These are phyloP conservation scores for Musa beccarii DNA, from an alignment of 176 grass and related monocot species.

Conservation along the genomic window DNA sequence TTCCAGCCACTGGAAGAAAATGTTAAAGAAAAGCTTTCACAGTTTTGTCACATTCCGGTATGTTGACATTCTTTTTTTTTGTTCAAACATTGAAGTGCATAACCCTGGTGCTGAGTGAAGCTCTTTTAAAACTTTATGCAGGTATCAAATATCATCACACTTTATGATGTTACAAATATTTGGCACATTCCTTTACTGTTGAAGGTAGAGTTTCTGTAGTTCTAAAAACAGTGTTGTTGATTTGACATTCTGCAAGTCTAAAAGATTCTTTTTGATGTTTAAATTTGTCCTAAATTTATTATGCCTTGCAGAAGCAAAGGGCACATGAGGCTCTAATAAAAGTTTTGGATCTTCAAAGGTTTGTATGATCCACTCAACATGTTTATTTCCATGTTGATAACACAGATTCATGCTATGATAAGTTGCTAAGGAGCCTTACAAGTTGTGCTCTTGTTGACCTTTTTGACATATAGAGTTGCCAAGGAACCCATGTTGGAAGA, in stretches of 20 bases:
- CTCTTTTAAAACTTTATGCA: slow-evolving; percentile 29
- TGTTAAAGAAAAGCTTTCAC: slow-evolving; percentile 83
- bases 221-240: too few relatives aligned
- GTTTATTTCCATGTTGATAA: neutral
- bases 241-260: neutral
- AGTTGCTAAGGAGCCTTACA: neutral
- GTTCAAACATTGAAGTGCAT: neutral
- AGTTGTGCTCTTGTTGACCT: neutral
- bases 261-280: neutral
- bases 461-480: neutral
- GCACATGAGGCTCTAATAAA: slow-evolving; percentile 89
- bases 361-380: neutral
- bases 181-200: slow-evolving; percentile 93
- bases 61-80: neutral
- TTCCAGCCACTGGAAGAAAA: slow-evolving; percentile 59
- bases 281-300: neutral
- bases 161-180: slow-evolving; percentile 93
- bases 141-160: slow-evolving; percentile 61
- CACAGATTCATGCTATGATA: neutral
- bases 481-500: slow-evolving; percentile 32
- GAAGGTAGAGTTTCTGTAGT: slow-evolving; percentile 39
- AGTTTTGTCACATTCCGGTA: slow-evolving; percentile 93
- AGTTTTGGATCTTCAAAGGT: slow-evolving; percentile 76
- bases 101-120: slow-evolving; percentile 15
- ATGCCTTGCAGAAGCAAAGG: slow-evolving; percentile 64